These are phyloP conservation scores for Capsicum rhomboideum DNA, from an alignment of 257 asterid genomes.

Conservation along the genomic window DNA sequence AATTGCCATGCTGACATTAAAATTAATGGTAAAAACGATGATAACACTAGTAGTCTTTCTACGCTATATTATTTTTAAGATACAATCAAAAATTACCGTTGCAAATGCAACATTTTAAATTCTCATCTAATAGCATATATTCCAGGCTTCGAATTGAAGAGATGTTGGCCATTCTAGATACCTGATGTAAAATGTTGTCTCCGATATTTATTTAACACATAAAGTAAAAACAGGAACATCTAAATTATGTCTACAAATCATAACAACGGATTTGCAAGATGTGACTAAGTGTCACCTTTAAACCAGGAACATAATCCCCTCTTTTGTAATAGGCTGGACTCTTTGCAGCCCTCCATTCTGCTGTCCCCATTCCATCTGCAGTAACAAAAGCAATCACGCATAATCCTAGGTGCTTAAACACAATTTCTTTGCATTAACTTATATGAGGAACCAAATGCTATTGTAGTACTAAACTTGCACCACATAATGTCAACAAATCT, in stretches of 20 bases:
- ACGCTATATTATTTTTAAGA: background rate
- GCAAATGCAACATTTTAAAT: background rate
- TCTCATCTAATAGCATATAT: background rate
- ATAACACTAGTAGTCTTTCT: background rate
- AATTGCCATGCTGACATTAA: background rate
- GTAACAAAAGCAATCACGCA: slow-evolving; percentile 8
- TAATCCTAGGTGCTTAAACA: background rate
- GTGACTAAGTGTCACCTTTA: slow-evolving; percentile 50
- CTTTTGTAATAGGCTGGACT: slow-evolving; percentile 95
- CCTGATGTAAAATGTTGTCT: background rate
- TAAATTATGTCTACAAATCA: background rate
- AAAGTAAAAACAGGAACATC: background rate
- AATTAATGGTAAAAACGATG: background rate
- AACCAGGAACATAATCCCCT: slow-evolving; percentile 98
- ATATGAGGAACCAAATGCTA: background rate
- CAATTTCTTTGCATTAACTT: background rate
- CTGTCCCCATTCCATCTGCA: slow-evolving; percentile 99
- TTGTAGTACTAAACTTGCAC: background rate
- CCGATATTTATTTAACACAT: background rate
- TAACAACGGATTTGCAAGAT: background rate
- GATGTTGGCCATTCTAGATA: background rate
- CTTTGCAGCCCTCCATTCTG: slow-evolving; percentile 98
- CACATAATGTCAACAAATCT: background rate
- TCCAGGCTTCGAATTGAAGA: background rate
- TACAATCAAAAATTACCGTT: background rate